These are phyloP conservation scores for Linum usitatissimum DNA, from an alignment of 345 rosid genomes.

Conservation along the genomic window DNA sequence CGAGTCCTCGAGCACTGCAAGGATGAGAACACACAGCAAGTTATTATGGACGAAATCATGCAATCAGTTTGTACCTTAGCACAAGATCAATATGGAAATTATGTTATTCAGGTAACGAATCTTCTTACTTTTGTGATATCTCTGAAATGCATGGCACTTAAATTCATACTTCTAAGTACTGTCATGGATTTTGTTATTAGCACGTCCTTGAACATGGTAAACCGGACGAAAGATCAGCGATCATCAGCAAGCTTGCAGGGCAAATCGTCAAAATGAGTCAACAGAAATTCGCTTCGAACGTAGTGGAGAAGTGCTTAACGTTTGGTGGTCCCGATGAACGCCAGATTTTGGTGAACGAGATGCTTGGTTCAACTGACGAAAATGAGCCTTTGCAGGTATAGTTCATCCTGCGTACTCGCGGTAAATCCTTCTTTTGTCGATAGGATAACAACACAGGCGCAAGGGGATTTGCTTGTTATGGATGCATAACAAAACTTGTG, in stretches of 20 bases:
- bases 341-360: slow-evolving; percentile 71
- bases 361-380: slow-evolving; percentile 87
- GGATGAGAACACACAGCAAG: slow-evolving; percentile 47
- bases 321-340: slow-evolving; percentile 83
- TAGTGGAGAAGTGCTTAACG: slow-evolving; percentile 83
- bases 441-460: not conserved
- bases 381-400: slow-evolving; percentile 94
- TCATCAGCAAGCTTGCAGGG: slow-evolving; percentile 74
- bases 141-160: not conserved
- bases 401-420: slow-evolving; percentile 4
- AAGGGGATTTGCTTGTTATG: not conserved
- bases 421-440: no score
- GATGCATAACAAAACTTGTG: not conserved
- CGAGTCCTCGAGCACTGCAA: slow-evolving; percentile 84
- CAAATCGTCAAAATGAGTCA: slow-evolving; percentile 95
- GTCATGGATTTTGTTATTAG: slow-evolving; percentile 28
- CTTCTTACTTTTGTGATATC: not conserved
- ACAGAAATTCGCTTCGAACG: slow-evolving; percentile 96
- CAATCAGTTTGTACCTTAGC: slow-evolving; percentile 60
- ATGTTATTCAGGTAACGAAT: slow-evolving; percentile 76
- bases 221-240: slow-evolving; percentile 61
- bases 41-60: slow-evolving; percentile 84
- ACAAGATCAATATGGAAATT: slow-evolving; percentile 93
- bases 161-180: not conserved
- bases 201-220: slow-evolving; percentile 88